These are phyloP conservation scores for Auriculariales sp. DNA, from an alignment of 768 basidiomycete species.

Conservation along the genomic window DNA sequence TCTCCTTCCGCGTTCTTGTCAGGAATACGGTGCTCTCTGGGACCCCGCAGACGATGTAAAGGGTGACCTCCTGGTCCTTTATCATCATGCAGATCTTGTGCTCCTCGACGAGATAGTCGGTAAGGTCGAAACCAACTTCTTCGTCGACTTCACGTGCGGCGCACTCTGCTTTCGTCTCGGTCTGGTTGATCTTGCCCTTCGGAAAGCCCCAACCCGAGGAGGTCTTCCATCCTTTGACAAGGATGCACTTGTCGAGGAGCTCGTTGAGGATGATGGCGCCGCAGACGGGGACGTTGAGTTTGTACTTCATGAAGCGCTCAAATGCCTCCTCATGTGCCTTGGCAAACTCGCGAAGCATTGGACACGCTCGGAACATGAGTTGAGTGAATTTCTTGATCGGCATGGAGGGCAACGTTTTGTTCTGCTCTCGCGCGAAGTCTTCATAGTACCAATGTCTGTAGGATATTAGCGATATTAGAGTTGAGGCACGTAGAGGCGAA, in stretches of 20 bases:
- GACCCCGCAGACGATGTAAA: slow-evolving; percentile 81
- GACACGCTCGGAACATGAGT: slow-evolving; percentile 76
- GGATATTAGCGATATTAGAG: slow-evolving; percentile 8
- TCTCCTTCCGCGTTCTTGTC: slow-evolving; percentile 94
- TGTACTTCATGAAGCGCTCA: slow-evolving; percentile 87
- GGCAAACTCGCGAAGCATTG: slow-evolving; percentile 69
- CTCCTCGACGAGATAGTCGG: slow-evolving; percentile 44
- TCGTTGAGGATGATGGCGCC: slow-evolving; percentile 93
- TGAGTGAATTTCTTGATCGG: slow-evolving; percentile 88
- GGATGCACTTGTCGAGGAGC: slow-evolving; percentile 88
- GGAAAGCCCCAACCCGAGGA: slow-evolving; percentile 98
- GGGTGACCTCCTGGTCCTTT: slow-evolving; percentile 78
- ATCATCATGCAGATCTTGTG: slow-evolving; percentile 76
- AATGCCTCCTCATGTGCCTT: slow-evolving; percentile 78
- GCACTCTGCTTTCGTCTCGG: slow-evolving; percentile 70
- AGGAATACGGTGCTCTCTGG: slow-evolving; percentile 80
- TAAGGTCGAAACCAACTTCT: slow-evolving; percentile 89
- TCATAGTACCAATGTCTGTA: slow-evolving; percentile 98
- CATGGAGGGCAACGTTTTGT: slow-evolving; percentile 73
- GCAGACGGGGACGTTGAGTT: slow-evolving; percentile 92
- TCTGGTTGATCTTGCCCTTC: slow-evolving; percentile 97
- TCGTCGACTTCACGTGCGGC: slow-evolving; percentile 92
- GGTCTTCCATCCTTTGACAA: slow-evolving; percentile 97
- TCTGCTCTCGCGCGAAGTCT: slow-evolving; percentile 91
- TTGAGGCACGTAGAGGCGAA: slow-evolving; percentile 6